Evolutionary conservation across 345 rosid genomes (phyloP).

Genomic region (Dipteronia dyeriana): DNA sequence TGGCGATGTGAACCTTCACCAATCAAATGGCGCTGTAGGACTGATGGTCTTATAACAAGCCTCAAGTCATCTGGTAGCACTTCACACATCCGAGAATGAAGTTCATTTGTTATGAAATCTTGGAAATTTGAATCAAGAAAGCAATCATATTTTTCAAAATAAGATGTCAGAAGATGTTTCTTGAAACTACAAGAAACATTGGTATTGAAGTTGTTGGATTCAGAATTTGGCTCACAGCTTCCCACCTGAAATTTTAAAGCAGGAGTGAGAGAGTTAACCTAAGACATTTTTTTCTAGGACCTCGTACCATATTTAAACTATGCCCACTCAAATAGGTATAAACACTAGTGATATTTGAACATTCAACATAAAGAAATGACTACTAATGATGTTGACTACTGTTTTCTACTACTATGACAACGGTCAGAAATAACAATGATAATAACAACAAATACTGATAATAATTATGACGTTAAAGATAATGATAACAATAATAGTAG

Average conservation of each 20-base stretch:
- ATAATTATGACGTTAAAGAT: too few relatives aligned
- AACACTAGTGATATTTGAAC: too few relatives aligned
- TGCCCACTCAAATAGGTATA: too few relatives aligned
- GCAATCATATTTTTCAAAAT: constrained; percentile 46
- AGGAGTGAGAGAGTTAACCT: neutral
- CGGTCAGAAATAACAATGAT: too few relatives aligned
- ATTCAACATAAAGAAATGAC: too few relatives aligned
- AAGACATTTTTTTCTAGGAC: neutral
- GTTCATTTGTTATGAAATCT: constrained; percentile 38
- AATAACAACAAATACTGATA: too few relatives aligned
- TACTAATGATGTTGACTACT: too few relatives aligned
- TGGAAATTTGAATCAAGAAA: constrained; percentile 50
- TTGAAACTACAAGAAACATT: constrained; percentile 20
- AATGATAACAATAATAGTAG: too few relatives aligned
- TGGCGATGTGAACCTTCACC: constrained; percentile 95
- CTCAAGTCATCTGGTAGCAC: constrained; percentile 25
- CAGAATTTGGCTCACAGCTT: constrained; percentile 4
- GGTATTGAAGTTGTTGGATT: constrained; percentile 4
- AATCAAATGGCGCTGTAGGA: constrained; percentile 41
- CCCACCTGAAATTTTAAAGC: constrained; percentile 33
- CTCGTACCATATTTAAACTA: too few relatives aligned
- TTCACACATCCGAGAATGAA: constrained; percentile 32
- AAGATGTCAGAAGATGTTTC: constrained; percentile 54
- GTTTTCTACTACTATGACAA: too few relatives aligned
- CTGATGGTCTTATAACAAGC: constrained; percentile 27